Base-by-base conservation (phyloP, 331 rosid genomes). In the Arachis monticola region DNA sequence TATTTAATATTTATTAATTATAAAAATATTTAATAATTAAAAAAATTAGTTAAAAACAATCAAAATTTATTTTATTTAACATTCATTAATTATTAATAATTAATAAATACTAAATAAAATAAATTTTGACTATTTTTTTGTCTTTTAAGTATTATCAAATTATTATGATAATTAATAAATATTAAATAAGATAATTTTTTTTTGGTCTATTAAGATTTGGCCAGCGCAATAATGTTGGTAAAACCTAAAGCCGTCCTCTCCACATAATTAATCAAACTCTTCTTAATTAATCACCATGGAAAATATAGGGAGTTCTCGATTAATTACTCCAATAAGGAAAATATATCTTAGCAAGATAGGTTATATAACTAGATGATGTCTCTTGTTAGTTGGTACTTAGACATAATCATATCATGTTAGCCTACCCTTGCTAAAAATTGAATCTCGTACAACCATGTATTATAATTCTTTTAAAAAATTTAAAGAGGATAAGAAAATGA, bases 321-420 rank as follows among this genome's bases (percentile, higher is more conserved):
- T 53, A 30, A 11, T 55, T 60, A 10, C 53, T 35, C 38, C 38
- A 52, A 51, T 35, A 51, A 10, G 12, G 3, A 44, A 53, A 53
- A 42, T 7, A 27, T 6, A 52, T 32, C 0, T 61, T 51, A 7
- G 44, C 17, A 32, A 32, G 38, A 32, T 32, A 32, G 38, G 38
- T 32, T 32, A 22, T 22, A 8, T 22, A 41, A 42, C 13, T 55
- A 61, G 44, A 48, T 53, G 67, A 45, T 77, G 62, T 60, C 52
- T 69, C 69, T 63, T 69, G 68, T 56, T 59, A 46, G 62, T 46
- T 55, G 73, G 63, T 61, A 53, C 50, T 9, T 46, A 62, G 64
- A 56, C 84, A 69, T 56, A 42, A 69, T 69, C 77, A 69, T 80
- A 22, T 63, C 76, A 75, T 75, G 76, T 60, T 69, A 69, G 55